These are phyloP conservation scores for Fraxinus anomala DNA, from an alignment of 257 asterid species.

Conservation along the genomic window DNA sequence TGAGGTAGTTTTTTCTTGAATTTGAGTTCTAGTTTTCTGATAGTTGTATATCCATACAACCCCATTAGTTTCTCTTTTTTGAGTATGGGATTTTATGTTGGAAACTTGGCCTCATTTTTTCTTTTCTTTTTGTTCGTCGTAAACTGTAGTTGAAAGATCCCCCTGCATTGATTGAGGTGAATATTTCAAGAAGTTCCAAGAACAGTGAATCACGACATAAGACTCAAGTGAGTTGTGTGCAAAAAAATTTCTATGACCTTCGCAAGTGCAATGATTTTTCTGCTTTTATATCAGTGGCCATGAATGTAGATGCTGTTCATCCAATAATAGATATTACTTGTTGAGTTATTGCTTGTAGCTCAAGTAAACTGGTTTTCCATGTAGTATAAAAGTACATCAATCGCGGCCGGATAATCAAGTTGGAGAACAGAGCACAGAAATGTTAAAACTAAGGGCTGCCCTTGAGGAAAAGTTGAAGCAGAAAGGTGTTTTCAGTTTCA, in stretches of 20 bases:
- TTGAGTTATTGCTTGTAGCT: neutral
- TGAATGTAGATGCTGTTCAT: slow-evolving; percentile 4
- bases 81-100: neutral
- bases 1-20: slow-evolving; percentile 46
- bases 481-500: slow-evolving; percentile 66
- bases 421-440: slow-evolving; percentile 76
- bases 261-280: neutral
- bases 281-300: slow-evolving; percentile 2
- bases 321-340: neutral
- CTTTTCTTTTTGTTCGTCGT: slow-evolving; percentile 5
- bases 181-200: slow-evolving; percentile 38
- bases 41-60: neutral
- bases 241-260: neutral
- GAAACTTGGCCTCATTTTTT: slow-evolving; percentile 21
- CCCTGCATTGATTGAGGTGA: slow-evolving; percentile 31
- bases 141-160: slow-evolving; percentile 44
- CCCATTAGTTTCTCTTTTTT: neutral
- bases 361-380: slow-evolving; percentile 21
- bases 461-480: slow-evolving; percentile 85
- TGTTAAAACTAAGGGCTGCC: slow-evolving; percentile 83
- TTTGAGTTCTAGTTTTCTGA: slow-evolving; percentile 4
- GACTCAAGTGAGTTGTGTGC: slow-evolving; percentile 54
- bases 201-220: slow-evolving; percentile 38
- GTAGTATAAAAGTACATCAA: slow-evolving; percentile 17
- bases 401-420: slow-evolving; percentile 59